Conservation (phyloP, 2,329 filamentous ascomycete genomes). For the Colletotrichum sp. region DNA sequence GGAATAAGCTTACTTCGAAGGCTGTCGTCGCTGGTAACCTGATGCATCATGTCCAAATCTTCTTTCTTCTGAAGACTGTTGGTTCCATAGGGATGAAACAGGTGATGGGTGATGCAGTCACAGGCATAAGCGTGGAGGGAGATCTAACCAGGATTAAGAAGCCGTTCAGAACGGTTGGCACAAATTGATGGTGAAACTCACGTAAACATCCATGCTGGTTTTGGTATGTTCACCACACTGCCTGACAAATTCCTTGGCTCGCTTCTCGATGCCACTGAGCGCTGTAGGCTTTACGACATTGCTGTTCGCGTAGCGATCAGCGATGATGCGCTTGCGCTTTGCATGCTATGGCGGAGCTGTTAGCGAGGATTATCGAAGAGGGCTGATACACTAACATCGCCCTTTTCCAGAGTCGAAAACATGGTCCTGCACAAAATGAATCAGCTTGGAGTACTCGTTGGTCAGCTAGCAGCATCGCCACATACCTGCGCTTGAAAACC, state of each 20-base stretch:
- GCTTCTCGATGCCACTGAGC: constrained; percentile 60
- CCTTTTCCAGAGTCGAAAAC: constrained; percentile 63
- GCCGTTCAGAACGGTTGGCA: not conserved
- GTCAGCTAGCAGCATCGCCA: not conserved
- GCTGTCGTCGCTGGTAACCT: constrained; percentile 71
- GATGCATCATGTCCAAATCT: constrained; percentile 71
- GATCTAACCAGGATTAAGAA: not conserved
- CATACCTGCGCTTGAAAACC: constrained; percentile 60
- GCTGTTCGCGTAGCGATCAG: constrained; percentile 72
- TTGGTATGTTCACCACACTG: constrained; percentile 51
- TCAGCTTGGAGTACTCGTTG: not conserved
- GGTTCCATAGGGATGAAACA: constrained; percentile 70
- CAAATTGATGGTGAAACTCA: constrained; percentile 34
- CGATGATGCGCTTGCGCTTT: constrained; percentile 65
- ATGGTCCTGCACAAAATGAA: constrained; percentile 50
- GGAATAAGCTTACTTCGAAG: constrained; percentile 58
- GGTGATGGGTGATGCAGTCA: constrained; percentile 71
- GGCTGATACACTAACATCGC: constrained; percentile 44
- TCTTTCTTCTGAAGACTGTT: constrained; percentile 58
- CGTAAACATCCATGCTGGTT: constrained; percentile 64
- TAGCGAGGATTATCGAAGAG: not conserved
- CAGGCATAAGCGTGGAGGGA: constrained; percentile 70
- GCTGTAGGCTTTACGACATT: constrained; percentile 64
- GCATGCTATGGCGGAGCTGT: constrained; percentile 54
- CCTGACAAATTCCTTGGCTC: constrained; percentile 60